Evolutionary conservation across 2,329 filamentous ascomycete species (phyloP).

Genomic region (Talaromyces sp.): DNA sequence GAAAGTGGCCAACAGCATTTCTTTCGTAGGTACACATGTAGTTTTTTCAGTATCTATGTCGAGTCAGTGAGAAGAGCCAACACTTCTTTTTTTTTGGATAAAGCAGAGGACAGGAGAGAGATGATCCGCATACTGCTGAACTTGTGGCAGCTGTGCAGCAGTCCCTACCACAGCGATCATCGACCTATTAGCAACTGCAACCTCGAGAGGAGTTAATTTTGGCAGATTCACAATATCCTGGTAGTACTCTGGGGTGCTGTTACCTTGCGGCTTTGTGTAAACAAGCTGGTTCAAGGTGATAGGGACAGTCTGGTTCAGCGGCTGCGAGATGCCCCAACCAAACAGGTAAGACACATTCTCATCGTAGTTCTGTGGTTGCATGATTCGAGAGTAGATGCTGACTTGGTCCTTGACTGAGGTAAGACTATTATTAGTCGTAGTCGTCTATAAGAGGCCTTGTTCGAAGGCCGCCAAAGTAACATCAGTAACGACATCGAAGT

Average conservation of each 20-base stretch:
- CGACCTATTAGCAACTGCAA: not conserved
- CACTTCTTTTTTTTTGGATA: not conserved
- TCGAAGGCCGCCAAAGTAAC: conserved; percentile 10
- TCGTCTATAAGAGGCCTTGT: conserved; percentile 15
- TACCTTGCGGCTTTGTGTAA: not conserved
- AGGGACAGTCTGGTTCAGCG: conserved; percentile 1
- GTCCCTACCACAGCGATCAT: not conserved
- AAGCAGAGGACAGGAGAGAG: too few species aligned
- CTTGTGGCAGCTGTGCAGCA: not conserved
- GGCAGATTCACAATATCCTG: not conserved
- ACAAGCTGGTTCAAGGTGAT: not conserved
- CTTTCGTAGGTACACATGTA: not conserved
- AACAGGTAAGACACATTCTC: not conserved
- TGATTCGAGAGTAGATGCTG: not conserved
- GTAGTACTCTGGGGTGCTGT: not conserved
- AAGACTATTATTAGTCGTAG: not conserved
- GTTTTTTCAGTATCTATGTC: not conserved
- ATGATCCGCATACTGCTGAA: not conserved
- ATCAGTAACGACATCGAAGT: conserved; percentile 1
- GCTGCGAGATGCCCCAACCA: conserved; percentile 1
- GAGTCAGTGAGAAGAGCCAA: not conserved
- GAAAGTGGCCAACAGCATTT: conserved; percentile 1
- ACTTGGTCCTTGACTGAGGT: not conserved
- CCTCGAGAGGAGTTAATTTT: not conserved
- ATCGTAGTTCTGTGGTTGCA: conserved; percentile 1